Percentiles rank a stretch among this genome's conserved stretches.
Conservation (phyloP, 1,139 yeast species). For the Kazachstania sp. region DNA sequence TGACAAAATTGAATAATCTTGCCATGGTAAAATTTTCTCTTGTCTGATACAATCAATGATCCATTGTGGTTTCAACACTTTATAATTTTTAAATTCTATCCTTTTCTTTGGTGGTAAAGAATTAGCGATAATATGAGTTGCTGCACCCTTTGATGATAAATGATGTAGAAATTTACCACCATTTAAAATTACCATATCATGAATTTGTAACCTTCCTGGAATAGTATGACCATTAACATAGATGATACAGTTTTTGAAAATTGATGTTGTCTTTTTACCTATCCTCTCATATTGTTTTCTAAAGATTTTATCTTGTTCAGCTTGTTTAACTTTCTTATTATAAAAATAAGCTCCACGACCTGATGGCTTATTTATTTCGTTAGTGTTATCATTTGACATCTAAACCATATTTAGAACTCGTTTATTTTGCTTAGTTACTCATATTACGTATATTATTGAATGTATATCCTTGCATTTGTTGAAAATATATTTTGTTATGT, state of each 20-base stretch:
- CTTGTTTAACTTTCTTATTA: conserved; percentile 61
- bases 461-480: no score
- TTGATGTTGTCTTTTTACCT: conserved; percentile 6
- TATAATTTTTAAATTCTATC: conserved; percentile 54
- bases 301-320: conserved; percentile 49
- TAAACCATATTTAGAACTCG: background rate
- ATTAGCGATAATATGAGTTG: conserved; percentile 80
- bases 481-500: no score
- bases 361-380: background rate
- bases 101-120: conserved; percentile 69
- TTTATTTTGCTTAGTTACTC: no score
- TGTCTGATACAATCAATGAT: conserved; percentile 52
- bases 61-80: conserved; percentile 82
- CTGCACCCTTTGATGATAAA: conserved; percentile 59
- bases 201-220: conserved; percentile 68
- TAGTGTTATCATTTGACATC: background rate
- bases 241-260: conserved; percentile 57
- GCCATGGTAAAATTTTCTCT: conserved; percentile 55
- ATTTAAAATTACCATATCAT: conserved; percentile 58
- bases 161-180: conserved; percentile 76
- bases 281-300: conserved; percentile 39
- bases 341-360: conserved; percentile 42
- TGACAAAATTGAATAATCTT: conserved; percentile 49
- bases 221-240: conserved; percentile 81
- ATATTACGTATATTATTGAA: no score